These are phyloP conservation scores for Hymenoscyphus scutula DNA, from an alignment of 2,329 filamentous ascomycete genomes.

Conservation along the genomic window DNA sequence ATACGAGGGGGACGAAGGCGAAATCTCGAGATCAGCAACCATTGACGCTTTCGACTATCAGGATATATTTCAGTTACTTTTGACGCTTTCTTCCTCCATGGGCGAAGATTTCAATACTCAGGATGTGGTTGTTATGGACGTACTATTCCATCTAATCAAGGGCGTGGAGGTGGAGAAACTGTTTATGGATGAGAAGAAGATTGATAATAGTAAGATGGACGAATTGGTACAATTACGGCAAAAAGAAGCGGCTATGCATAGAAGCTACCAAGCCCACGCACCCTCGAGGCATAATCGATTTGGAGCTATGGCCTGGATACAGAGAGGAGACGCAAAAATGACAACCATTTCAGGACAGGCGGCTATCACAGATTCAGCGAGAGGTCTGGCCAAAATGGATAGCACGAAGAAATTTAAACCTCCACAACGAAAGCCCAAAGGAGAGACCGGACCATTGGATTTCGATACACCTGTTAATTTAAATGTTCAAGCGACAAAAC, in stretches of 20 bases:
- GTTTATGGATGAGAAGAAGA: slow-evolving; percentile 77
- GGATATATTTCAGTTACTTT: slow-evolving; percentile 80
- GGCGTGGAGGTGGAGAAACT: slow-evolving; percentile 80
- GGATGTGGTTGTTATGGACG: slow-evolving; percentile 86
- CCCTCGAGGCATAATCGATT: slow-evolving; percentile 91
- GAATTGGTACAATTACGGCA: slow-evolving; percentile 74
- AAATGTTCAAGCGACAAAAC: slow-evolving; percentile 68
- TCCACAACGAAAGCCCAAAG: slow-evolving; percentile 61
- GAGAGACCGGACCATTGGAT: slow-evolving; percentile 65
- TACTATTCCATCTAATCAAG: slow-evolving; percentile 89
- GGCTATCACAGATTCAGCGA: slow-evolving; percentile 69
- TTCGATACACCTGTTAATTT: slow-evolving; percentile 73
- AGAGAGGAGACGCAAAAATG: slow-evolving; percentile 79
- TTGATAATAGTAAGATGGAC: slow-evolving; percentile 64
- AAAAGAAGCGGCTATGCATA: slow-evolving; percentile 81
- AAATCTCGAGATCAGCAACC: slow-evolving; percentile 81
- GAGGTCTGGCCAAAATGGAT: slow-evolving; percentile 84
- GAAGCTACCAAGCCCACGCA: slow-evolving; percentile 71
- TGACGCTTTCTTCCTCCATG: slow-evolving; percentile 89
- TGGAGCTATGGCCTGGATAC: slow-evolving; percentile 96
- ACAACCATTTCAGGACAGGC: slow-evolving; percentile 87
- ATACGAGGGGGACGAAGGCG: slow-evolving; percentile 83
- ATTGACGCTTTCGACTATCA: slow-evolving; percentile 89
- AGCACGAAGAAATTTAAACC: slow-evolving; percentile 86
- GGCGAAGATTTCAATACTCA: slow-evolving; percentile 89